Conservation (phyloP, 2,329 filamentous ascomycete species). For the Diaporthe batatas region DNA sequence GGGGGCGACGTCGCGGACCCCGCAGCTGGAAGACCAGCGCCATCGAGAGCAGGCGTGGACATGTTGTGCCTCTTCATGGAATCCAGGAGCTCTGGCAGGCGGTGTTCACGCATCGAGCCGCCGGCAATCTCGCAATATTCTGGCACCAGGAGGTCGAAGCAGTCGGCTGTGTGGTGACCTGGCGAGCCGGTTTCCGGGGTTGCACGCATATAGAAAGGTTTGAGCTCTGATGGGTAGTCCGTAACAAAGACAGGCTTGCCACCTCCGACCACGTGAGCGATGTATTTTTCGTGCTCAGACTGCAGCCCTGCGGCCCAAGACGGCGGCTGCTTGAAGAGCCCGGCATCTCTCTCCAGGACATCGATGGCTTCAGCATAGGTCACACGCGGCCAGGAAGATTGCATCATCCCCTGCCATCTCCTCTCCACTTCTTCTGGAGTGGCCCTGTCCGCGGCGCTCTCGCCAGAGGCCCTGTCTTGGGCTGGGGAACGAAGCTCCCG, state of each 20-base stretch:
- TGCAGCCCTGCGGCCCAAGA: slow-evolving; percentile 82
- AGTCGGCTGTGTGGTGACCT: slow-evolving; percentile 75
- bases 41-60: slow-evolving; percentile 50
- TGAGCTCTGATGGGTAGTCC: slow-evolving; percentile 88
- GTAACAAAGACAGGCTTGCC: slow-evolving; percentile 88
- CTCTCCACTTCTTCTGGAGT: slow-evolving; percentile 66
- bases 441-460: slow-evolving; percentile 54
- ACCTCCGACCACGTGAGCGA: slow-evolving; percentile 72
- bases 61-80: slow-evolving; percentile 80
- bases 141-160: slow-evolving; percentile 90
- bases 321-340: slow-evolving; percentile 76
- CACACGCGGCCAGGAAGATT: slow-evolving; percentile 79
- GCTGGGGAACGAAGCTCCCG: slow-evolving; percentile 57
- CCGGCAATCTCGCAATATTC: slow-evolving; percentile 89
- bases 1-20: slow-evolving; percentile 25
- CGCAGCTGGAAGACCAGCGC: slow-evolving; percentile 44
- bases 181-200: background rate
- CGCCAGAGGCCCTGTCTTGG: slow-evolving; percentile 41
- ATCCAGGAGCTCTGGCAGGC: slow-evolving; percentile 73
- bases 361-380: slow-evolving; percentile 85
- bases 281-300: slow-evolving; percentile 91
- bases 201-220: slow-evolving; percentile 79
- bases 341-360: slow-evolving; percentile 71
- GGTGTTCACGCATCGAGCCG: slow-evolving; percentile 90
- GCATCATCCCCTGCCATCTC: slow-evolving; percentile 80